Percentiles rank a stretch among this genome's conserved stretches.
Evolutionary conservation across 805 yeast genomes (phyloP).

Genomic region (Scheffersomyces amazonensis): DNA sequence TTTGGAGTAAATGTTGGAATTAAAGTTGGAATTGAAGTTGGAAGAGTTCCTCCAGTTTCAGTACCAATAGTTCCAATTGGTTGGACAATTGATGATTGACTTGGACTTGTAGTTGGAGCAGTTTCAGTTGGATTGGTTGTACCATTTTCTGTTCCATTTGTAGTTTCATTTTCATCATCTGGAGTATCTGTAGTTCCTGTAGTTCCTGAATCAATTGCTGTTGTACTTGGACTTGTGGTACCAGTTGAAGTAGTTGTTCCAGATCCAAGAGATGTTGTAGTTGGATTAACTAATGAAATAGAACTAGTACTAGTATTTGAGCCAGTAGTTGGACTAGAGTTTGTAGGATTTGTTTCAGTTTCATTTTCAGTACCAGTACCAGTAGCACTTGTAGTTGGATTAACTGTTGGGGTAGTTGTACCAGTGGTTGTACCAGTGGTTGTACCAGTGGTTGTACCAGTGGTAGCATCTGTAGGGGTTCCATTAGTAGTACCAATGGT

Average conservation of each 20-base stretch:
- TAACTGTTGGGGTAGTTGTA: constrained; percentile 1
- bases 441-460: background rate
- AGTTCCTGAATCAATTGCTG: constrained; percentile 1
- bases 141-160: background rate
- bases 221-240: background rate
- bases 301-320: background rate
- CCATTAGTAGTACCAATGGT: too few species aligned
- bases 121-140: background rate
- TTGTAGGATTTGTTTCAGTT: background rate
- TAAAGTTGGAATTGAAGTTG: background rate
- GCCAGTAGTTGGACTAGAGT: background rate
- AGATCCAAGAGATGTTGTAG: background rate
- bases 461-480: background rate
- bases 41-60: background rate
- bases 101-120: background rate
- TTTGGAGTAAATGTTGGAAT: background rate
- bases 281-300: background rate
- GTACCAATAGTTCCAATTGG: too few species aligned
- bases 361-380: background rate
- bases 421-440: background rate
- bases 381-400: background rate
- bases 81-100: too few species aligned
- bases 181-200: background rate
- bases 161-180: background rate
- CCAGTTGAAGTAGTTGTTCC: constrained; percentile 1